These are phyloP conservation scores for Cylindrodendrum hubeiense DNA, from an alignment of 2,329 filamentous ascomycete genomes.

Conservation along the genomic window DNA sequence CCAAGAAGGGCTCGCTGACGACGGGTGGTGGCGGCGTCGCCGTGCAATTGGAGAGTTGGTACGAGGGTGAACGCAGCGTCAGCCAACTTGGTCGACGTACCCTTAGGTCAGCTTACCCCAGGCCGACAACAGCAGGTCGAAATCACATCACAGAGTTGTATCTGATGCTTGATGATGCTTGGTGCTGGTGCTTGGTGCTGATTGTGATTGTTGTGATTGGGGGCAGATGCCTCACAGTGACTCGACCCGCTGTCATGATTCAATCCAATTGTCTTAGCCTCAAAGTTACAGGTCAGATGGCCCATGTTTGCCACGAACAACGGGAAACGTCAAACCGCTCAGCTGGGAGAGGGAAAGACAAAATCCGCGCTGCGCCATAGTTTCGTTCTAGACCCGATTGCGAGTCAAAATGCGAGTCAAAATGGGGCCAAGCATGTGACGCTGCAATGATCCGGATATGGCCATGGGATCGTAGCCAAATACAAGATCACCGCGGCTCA, in stretches of 20 bases:
- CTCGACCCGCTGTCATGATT: neutral
- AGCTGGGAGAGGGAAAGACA: neutral
- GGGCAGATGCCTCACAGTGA: neutral
- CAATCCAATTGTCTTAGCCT: neutral
- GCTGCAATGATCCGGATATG: neutral
- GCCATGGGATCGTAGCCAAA: neutral
- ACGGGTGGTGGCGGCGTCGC: conserved; percentile 29
- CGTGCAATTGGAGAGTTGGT: conserved; percentile 19
- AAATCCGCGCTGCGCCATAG: neutral
- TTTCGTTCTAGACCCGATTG: neutral
- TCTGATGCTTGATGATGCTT: neutral
- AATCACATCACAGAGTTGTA: neutral
- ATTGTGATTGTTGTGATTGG: neutral
- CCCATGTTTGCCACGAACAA: neutral
- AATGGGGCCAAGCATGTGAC: too few relatives aligned
- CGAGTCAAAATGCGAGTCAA: too few relatives aligned
- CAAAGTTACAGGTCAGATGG: conserved; percentile 1
- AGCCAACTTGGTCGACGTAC: neutral
- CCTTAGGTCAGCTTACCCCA: conserved; percentile 29
- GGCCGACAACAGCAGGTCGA: neutral
- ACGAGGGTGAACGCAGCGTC: neutral
- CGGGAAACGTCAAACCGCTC: neutral
- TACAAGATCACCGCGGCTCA: neutral
- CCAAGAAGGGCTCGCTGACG: conserved; percentile 34
- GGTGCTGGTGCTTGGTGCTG: neutral